These are phyloP conservation scores for Colletotrichum lupini DNA, from an alignment of 2,329 filamentous ascomycete species.

Conservation along the genomic window DNA sequence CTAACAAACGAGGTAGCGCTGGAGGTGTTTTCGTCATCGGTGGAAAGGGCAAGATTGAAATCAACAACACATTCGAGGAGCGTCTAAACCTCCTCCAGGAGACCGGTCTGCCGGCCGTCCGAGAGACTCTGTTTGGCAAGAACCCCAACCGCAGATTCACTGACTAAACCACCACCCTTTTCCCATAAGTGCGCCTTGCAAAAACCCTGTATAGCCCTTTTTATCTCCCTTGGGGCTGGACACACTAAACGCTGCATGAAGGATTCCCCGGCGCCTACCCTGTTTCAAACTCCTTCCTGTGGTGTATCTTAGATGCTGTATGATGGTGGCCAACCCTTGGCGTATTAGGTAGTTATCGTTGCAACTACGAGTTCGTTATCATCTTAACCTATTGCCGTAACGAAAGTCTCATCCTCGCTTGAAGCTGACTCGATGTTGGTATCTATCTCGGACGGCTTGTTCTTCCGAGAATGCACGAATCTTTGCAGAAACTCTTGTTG, in stretches of 20 bases:
- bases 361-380: slow-evolving; percentile 31
- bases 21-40: slow-evolving; percentile 87
- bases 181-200: slow-evolving; percentile 11
- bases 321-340: slow-evolving; percentile 35
- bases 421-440: slow-evolving; percentile 8
- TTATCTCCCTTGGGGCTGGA: background rate
- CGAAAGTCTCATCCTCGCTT: slow-evolving; percentile 29
- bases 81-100: slow-evolving; percentile 86
- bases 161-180: slow-evolving; percentile 67
- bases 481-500: slow-evolving; percentile 59
- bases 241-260: slow-evolving; percentile 26
- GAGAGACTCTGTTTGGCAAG: slow-evolving; percentile 89
- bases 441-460: slow-evolving; percentile 1
- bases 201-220: slow-evolving; percentile 14
- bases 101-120: slow-evolving; percentile 84
- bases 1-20: slow-evolving; percentile 64
- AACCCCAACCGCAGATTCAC: slow-evolving; percentile 97
- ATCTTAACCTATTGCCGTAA: slow-evolving; percentile 28
- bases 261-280: slow-evolving; percentile 25
- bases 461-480: slow-evolving; percentile 50
- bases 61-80: slow-evolving; percentile 98
- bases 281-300: slow-evolving; percentile 33
- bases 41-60: slow-evolving; percentile 91
- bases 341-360: slow-evolving; percentile 36
- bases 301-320: slow-evolving; percentile 39